Evolutionary conservation across 305 asterid genomes (phyloP), one percentile per base, ranked within the genome.

Genomic region (Plantago coronopus): DNA sequence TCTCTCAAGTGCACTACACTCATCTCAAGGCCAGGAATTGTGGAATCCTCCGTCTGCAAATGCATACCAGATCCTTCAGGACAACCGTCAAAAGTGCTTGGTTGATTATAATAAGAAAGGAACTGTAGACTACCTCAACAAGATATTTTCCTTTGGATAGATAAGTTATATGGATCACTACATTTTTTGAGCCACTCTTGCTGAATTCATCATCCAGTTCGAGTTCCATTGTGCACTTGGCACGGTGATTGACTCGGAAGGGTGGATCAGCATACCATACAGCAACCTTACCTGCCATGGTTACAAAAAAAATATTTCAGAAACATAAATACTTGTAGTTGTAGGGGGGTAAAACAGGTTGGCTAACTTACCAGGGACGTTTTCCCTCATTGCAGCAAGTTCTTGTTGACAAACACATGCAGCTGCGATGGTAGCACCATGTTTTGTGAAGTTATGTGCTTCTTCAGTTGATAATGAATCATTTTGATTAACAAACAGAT

Each of bases 241-340:
- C 83, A 80, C 17, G 61, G 64, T 80, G 85, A 69, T 89, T 80
- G 72, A 86, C 88, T 73, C 97, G 85, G 74, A 86, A 93, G 70
- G 98, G 95, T 59, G 94, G 94, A 65, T 83, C 74, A 62, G 72
- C 69, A 78, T 84, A 89, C 98, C 98, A 93, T 66, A 83, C 45
- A 44, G 95, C 79, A 50, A 78, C 75, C 40, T 60, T 57, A 68
- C 89, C 98, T 88, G 87, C 48, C 56, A 70, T 37, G 58, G 68
- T 58, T 70, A 68, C 38, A 67, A 59, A 46, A 72, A 34, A 40
- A n/a, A 64, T n/a, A 60, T 74, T 65, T 49, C 61, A 56, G 57
- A 22, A 63, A 66, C 38, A 44, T 63, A 44, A 61, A 43, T 49
- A 6, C 44, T 57, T 47, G 0, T 34, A 6, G 48, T 57, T 47